phyloP scores from a whole-genome alignment of 2,329 filamentous ascomycete species.

The Alternaria incomplexa region DNA sequence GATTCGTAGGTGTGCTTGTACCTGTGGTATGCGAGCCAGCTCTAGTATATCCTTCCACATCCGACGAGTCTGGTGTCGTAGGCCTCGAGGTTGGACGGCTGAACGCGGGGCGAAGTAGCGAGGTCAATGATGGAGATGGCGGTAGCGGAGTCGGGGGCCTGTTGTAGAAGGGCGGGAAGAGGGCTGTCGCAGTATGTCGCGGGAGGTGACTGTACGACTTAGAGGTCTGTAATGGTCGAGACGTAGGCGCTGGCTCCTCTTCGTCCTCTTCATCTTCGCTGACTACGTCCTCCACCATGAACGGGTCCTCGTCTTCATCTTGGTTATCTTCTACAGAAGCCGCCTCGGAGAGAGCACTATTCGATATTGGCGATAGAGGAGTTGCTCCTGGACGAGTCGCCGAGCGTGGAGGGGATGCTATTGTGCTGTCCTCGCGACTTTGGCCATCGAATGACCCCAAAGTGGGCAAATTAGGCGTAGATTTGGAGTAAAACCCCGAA shows the following conservation, averaged over 20 bases:
- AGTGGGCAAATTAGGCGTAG: conserved; percentile 55
- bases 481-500: conserved; percentile 53
- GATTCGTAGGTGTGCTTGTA: conserved; percentile 55
- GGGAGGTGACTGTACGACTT: conserved; percentile 54
- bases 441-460: conserved; percentile 41
- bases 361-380: conserved; percentile 26
- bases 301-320: conserved; percentile 20
- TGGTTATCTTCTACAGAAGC: conserved; percentile 36
- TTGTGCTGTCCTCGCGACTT: neutral
- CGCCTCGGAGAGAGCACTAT: conserved; percentile 44
- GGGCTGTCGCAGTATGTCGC: conserved; percentile 37
- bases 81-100: conserved; percentile 70
- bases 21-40: conserved; percentile 18
- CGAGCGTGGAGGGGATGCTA: conserved; percentile 11
- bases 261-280: conserved; percentile 22
- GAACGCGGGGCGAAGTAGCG: conserved; percentile 77
- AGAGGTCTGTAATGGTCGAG: conserved; percentile 51
- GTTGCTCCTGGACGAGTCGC: conserved; percentile 14
- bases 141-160: conserved; percentile 93
- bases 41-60: conserved; percentile 67
- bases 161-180: conserved; percentile 93
- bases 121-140: conserved; percentile 90
- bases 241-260: conserved; percentile 14
- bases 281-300: conserved; percentile 27
- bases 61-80: conserved; percentile 89